Evolutionary conservation across 2,329 filamentous ascomycete species (phyloP).

Genomic region (Fusarium nisikadoi): DNA sequence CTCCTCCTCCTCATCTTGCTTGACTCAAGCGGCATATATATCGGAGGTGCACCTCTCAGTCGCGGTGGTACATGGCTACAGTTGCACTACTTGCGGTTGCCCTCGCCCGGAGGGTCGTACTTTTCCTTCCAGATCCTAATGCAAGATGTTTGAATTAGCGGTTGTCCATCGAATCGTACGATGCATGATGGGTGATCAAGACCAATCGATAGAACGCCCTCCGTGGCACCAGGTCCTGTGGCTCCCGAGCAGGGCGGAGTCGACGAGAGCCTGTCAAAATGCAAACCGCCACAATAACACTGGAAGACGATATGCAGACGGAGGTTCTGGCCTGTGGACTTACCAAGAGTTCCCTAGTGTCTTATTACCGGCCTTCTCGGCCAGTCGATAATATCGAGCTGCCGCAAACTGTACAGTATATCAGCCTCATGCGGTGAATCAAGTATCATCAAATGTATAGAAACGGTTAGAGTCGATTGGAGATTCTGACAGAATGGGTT

Average conservation of each 20-base stretch:
- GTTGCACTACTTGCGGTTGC: slow-evolving; percentile 54
- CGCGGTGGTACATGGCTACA: slow-evolving; percentile 20
- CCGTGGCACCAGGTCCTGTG: slow-evolving; percentile 21
- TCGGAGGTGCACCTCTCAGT: slow-evolving; percentile 13
- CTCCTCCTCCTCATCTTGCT: neutral
- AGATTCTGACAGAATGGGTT: slow-evolving; percentile 9
- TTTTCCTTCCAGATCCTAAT: slow-evolving; percentile 98
- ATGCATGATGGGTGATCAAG: slow-evolving; percentile 8
- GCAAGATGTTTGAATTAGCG: slow-evolving; percentile 32
- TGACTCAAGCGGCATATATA: slow-evolving; percentile 21
- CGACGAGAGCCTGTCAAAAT: slow-evolving; percentile 33
- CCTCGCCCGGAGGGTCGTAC: slow-evolving; percentile 68
- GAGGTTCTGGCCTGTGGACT: slow-evolving; percentile 53
- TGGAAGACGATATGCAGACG: slow-evolving; percentile 17
- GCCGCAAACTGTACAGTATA: slow-evolving; percentile 71
- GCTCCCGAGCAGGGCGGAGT: slow-evolving; percentile 7
- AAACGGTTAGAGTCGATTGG: neutral
- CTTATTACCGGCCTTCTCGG: slow-evolving; percentile 89
- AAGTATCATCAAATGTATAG: slow-evolving; percentile 17
- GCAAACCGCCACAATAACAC: slow-evolving; percentile 20
- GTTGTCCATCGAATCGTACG: slow-evolving; percentile 10
- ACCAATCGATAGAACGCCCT: slow-evolving; percentile 12
- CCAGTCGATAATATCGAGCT: slow-evolving; percentile 91
- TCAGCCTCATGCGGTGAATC: slow-evolving; percentile 62
- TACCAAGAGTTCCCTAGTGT: slow-evolving; percentile 96